Percentiles rank a stretch among this genome's conserved stretches.
phyloP scores from a whole-genome alignment of 2,329 filamentous ascomycete species.

The Xylaria arbuscula region DNA sequence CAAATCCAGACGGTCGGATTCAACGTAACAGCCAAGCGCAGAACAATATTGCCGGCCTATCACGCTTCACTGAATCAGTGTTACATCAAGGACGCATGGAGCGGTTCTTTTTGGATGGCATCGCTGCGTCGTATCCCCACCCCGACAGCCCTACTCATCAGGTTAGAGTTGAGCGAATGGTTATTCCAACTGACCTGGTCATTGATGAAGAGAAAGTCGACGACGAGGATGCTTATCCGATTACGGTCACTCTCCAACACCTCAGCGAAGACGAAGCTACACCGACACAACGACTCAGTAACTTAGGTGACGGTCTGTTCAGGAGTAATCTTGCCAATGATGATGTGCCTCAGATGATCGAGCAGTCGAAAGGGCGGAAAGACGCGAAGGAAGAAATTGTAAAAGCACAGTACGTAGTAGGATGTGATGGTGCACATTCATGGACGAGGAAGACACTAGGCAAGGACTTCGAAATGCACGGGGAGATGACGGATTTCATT shows the following conservation, averaged over 20 bases:
- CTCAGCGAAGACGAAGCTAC: conserved; percentile 66
- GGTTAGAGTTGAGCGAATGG: conserved; percentile 65
- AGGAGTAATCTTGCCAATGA: conserved; percentile 65
- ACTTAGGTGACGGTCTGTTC: conserved; percentile 62
- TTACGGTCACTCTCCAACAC: conserved; percentile 66
- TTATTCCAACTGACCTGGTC: conserved; percentile 63
- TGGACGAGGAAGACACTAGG: conserved; percentile 71
- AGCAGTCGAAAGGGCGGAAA: conserved; percentile 43
- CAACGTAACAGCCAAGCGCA: conserved; percentile 54
- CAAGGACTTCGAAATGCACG: conserved; percentile 61
- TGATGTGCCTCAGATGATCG: conserved; percentile 62
- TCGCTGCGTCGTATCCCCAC: conserved; percentile 52
- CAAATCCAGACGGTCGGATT: conserved; percentile 67
- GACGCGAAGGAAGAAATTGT: conserved; percentile 57
- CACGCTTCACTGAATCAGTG: conserved; percentile 67
- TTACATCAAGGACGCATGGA: conserved; percentile 73
- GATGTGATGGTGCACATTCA: conserved; percentile 75
- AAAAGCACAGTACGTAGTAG: conserved; percentile 72
- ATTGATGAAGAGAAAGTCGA: conserved; percentile 61
- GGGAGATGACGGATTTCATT: conserved; percentile 65
- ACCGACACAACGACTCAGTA: conserved; percentile 54
- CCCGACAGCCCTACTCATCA: conserved; percentile 29
- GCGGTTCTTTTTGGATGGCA: conserved; percentile 65
- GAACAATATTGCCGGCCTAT: conserved; percentile 65
- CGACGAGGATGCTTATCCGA: conserved; percentile 64